Percentiles rank a stretch among this genome's conserved stretches.
Evolutionary conservation across 768 basidiomycete genomes (phyloP).

Genomic region (Clathrus columnatus): DNA sequence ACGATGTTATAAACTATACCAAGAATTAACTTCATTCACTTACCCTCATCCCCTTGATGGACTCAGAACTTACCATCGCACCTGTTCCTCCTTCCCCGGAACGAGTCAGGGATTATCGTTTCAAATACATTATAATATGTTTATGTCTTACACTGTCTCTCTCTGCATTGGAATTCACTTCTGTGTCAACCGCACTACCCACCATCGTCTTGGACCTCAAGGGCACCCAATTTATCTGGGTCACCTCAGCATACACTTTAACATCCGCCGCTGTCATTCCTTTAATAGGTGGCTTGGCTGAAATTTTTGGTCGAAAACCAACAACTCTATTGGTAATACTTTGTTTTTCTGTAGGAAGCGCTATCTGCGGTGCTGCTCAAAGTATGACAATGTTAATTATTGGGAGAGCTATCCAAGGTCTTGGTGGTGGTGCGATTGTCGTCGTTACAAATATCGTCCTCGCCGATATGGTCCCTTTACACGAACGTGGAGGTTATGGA

Average conservation of each 20-base stretch:
- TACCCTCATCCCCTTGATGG: no score
- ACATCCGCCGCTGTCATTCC: conserved; percentile 26
- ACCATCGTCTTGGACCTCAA: conserved; percentile 24
- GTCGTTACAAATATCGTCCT: conserved; percentile 24
- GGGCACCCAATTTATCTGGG: conserved; percentile 18
- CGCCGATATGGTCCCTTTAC: conserved; percentile 27
- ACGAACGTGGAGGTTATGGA: conserved; percentile 26
- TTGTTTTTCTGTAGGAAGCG: conserved; percentile 25
- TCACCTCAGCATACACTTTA: conserved; percentile 18
- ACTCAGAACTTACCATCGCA: no score
- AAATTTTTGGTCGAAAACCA: conserved; percentile 27
- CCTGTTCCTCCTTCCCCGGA: no score
- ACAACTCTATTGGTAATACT: conserved; percentile 18
- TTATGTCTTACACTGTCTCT: conserved; percentile 23
- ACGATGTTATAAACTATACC: no score
- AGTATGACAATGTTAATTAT: conserved; percentile 27
- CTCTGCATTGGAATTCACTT: conserved; percentile 25
- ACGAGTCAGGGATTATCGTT: conserved; percentile 16
- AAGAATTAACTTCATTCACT: no score
- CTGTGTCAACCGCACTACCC: conserved; percentile 24
- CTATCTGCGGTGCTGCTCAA: conserved; percentile 25
- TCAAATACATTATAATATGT: conserved; percentile 25
- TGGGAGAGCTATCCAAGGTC: conserved; percentile 23
- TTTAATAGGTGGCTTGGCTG: conserved; percentile 23
- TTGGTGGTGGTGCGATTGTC: conserved; percentile 23